phyloP scores from a whole-genome alignment of 2,329 filamentous ascomycete species.

The Clonostachys byssicola region DNA sequence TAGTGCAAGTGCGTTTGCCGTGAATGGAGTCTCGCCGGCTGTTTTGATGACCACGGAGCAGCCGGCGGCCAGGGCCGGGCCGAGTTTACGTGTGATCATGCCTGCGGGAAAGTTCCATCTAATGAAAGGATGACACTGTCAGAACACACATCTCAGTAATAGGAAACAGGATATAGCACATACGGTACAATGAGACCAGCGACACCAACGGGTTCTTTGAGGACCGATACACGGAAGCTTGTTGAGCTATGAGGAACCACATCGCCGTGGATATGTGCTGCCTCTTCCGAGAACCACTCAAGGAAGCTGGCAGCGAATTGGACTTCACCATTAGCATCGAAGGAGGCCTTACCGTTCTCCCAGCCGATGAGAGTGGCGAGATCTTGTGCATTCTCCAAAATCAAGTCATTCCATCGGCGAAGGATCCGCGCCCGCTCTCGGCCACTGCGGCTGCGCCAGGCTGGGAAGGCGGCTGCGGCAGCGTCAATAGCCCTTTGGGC shows the following conservation, averaged over 20 bases:
- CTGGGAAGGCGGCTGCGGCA: conserved; percentile 55
- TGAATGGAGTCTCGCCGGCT: conserved; percentile 68
- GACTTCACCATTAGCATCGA: conserved; percentile 51
- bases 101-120: conserved; percentile 60
- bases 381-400: conserved; percentile 59
- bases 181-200: conserved; percentile 11
- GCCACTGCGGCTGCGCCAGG: conserved; percentile 51
- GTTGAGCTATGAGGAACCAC: conserved; percentile 51
- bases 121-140: conserved; percentile 21
- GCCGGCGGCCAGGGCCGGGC: conserved; percentile 60
- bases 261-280: conserved; percentile 50
- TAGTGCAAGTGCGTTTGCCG: conserved; percentile 63
- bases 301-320: conserved; percentile 51
- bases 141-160: too few species aligned
- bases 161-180: conserved; percentile 31
- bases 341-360: conserved; percentile 64
- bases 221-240: conserved; percentile 37
- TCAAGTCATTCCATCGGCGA: conserved; percentile 57
- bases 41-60: conserved; percentile 72
- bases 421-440: conserved; percentile 54
- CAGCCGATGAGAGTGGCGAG: conserved; percentile 61
- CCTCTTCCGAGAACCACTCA: conserved; percentile 58
- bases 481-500: conserved; percentile 64
- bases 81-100: conserved; percentile 44
- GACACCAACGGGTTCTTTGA: conserved; percentile 10